A percentile compares a stretch with the other conserved stretches of the same genome.
Evolutionary conservation across 2,329 filamentous ascomycete genomes (phyloP).

Genomic region (Dactylellina drechsleri): DNA sequence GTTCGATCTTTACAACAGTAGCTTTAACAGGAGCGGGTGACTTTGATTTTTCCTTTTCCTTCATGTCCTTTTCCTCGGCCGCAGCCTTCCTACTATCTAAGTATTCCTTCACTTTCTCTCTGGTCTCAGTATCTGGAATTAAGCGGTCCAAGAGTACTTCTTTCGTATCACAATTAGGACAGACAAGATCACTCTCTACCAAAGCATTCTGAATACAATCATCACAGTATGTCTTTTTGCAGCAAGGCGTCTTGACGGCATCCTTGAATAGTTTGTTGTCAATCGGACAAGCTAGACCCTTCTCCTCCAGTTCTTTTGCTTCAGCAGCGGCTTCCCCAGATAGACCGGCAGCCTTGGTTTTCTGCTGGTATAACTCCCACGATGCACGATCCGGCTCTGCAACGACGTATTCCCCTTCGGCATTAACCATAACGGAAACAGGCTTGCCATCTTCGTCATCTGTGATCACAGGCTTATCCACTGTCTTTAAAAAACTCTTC

Average conservation of each 20-base stretch:
- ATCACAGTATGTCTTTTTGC: constrained; percentile 97
- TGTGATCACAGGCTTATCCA: constrained; percentile 86
- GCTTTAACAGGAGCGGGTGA: constrained; percentile 55
- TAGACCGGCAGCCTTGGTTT: constrained; percentile 76
- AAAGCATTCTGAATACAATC: constrained; percentile 99
- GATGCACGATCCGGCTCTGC: constrained; percentile 93
- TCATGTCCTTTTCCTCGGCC: constrained; percentile 62
- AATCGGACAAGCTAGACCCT: constrained; percentile 88
- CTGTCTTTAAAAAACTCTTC: constrained; percentile 91
- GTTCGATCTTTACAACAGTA: constrained; percentile 47
- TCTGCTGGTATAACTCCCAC: constrained; percentile 97
- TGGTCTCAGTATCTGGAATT: constrained; percentile 79
- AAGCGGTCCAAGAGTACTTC: constrained; percentile 94
- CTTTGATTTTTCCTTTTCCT: constrained; percentile 60
- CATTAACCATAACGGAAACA: constrained; percentile 94
- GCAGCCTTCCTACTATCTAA: constrained; percentile 67
- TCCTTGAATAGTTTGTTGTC: constrained; percentile 99
- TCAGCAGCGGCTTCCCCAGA: constrained; percentile 82
- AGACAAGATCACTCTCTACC: constrained; percentile 97
- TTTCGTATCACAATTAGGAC: constrained; percentile 88
- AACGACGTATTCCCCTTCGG: constrained; percentile 96
- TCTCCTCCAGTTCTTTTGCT: constrained; percentile 62
- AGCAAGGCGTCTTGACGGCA: constrained; percentile 99
- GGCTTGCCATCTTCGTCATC: constrained; percentile 82
- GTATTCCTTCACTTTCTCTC: constrained; percentile 81